A percentile compares a stretch with the other conserved stretches of the same genome.
Evolutionary conservation across 148 eudicot species (phyloP).

Genomic region (Persicaria tinctoria): DNA sequence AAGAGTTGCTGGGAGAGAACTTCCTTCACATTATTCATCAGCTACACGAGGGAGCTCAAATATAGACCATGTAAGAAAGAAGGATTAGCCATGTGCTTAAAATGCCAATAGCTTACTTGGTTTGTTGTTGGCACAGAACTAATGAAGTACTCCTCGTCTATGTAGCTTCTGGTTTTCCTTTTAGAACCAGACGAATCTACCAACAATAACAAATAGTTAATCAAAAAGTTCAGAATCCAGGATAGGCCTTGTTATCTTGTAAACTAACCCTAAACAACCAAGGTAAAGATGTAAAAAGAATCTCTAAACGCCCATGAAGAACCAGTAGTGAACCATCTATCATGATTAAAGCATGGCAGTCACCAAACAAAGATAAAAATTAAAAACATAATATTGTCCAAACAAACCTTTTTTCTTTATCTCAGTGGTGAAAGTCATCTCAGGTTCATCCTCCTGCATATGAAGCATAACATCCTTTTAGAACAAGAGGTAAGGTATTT

Average conservation of each 20-base stretch:
- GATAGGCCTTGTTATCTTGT: background rate
- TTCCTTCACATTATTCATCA: background rate
- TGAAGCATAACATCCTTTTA: constrained; percentile 8
- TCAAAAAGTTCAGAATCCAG: constrained; percentile 2
- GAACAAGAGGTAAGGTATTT: background rate
- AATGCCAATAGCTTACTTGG: constrained; percentile 30
- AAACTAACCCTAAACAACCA: background rate
- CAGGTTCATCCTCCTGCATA: constrained; percentile 51
- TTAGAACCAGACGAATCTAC: constrained; percentile 58
- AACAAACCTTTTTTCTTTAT: constrained; percentile 53
- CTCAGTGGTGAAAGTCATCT: constrained; percentile 18
- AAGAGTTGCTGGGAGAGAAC: background rate
- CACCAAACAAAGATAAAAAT: background rate
- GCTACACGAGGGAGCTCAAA: background rate
- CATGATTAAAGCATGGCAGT: background rate
- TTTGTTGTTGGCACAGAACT: constrained; percentile 71
- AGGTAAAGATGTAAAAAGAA: background rate
- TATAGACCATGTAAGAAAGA: background rate
- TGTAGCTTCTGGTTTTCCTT: constrained; percentile 76
- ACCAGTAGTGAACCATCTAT: background rate
- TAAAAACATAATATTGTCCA: background rate
- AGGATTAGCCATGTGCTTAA: background rate
- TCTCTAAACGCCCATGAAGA: background rate
- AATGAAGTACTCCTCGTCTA: constrained; percentile 79
- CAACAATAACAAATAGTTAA: background rate